These are phyloP conservation scores for Basidiobolus meristosporus DNA, from an alignment of 371 early-diverging fungal species.

Conservation along the genomic window DNA sequence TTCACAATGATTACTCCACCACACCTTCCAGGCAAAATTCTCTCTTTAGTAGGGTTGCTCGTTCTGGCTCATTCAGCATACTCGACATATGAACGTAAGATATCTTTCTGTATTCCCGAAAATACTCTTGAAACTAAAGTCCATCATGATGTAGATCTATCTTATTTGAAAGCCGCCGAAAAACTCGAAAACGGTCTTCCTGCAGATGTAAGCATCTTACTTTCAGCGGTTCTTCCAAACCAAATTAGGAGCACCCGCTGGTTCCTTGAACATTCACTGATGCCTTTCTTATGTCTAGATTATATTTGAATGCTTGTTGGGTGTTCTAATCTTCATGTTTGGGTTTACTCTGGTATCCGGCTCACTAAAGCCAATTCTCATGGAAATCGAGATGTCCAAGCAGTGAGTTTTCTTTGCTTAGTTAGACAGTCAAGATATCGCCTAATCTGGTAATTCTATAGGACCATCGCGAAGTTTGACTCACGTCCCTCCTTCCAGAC, in stretches of 20 bases:
- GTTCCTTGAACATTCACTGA: not conserved
- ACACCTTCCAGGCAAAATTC: slow-evolving; percentile 13
- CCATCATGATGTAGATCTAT: slow-evolving; percentile 21
- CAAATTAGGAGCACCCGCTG: not conserved
- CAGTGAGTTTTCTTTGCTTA: slow-evolving; percentile 16
- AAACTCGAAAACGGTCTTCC: slow-evolving; percentile 24
- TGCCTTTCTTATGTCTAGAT: slow-evolving; percentile 7
- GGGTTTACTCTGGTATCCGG: slow-evolving; percentile 17
- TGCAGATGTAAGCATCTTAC: slow-evolving; percentile 23
- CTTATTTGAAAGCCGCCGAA: slow-evolving; percentile 42
- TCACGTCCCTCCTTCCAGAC: slow-evolving; percentile 37
- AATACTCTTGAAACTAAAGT: not conserved
- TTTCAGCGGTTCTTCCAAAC: not conserved
- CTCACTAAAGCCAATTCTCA: slow-evolving; percentile 32
- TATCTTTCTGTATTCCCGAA: not conserved
- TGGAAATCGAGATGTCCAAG: slow-evolving; percentile 36
- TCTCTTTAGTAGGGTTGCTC: slow-evolving; percentile 25
- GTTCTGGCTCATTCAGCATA: slow-evolving; percentile 39
- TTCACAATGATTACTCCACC: too few relatives aligned
- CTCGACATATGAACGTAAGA: slow-evolving; percentile 48
- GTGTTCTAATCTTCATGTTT: slow-evolving; percentile 14
- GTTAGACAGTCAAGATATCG: not conserved
- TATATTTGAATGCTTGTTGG: slow-evolving; percentile 14
- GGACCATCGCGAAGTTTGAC: slow-evolving; percentile 40
- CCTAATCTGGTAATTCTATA: slow-evolving; percentile 5